Percentiles rank a stretch among this genome's conserved stretches.
These are phyloP conservation scores for Dalbergia oliveri DNA, from an alignment of 306 rosid species.

Conservation along the genomic window DNA sequence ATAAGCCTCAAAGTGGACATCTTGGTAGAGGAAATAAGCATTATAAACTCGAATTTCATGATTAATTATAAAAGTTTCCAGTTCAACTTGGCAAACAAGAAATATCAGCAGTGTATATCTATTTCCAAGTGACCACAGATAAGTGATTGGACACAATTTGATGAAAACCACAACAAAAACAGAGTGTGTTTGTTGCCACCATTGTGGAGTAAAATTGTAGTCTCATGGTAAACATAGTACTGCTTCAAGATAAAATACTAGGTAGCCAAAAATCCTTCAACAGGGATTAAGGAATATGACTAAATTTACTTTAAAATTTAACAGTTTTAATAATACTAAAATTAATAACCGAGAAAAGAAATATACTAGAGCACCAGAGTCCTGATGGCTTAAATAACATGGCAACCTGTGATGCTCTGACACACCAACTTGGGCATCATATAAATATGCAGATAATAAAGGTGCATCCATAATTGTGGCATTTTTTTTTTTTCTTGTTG, in stretches of 20 bases:
- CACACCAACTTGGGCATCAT: not conserved
- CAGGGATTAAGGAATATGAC: too few relatives aligned
- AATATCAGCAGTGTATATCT: not conserved
- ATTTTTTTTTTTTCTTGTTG: not conserved
- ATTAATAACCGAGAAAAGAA: not conserved
- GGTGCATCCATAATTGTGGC: not conserved
- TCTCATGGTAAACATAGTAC: not conserved
- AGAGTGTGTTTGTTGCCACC: not conserved
- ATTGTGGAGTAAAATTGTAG: not conserved
- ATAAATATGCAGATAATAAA: too few relatives aligned
- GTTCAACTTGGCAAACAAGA: not conserved
- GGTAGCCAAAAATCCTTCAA: not conserved
- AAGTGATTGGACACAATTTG: not conserved
- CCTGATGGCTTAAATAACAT: not conserved
- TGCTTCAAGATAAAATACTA: not conserved
- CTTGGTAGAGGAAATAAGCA: not conserved
- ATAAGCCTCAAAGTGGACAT: conserved; percentile 13
- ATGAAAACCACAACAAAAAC: conserved; percentile 1
- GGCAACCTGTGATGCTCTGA: too few relatives aligned
- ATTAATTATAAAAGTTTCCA: conserved; percentile 1
- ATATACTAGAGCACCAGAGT: too few relatives aligned
- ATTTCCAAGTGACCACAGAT: not conserved
- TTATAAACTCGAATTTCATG: not conserved
- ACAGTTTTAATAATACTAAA: not conserved
- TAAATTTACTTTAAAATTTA: not conserved